Evolutionary conservation across 805 yeast genomes (phyloP), one percentile per base, ranked within the genome.

Genomic region (Scheffersomyces stipitis): DNA sequence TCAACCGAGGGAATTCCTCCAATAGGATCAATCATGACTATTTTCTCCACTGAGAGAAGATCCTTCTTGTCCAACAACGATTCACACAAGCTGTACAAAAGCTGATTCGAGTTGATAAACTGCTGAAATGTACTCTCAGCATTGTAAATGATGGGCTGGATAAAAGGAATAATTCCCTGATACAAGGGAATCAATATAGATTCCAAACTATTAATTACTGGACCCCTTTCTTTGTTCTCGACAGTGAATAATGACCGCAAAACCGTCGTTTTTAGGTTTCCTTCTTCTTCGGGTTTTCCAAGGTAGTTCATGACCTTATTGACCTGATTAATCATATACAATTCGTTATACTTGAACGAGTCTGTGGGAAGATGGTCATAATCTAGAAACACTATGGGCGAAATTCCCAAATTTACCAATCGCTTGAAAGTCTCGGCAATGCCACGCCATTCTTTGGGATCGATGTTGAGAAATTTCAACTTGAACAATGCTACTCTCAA

Each of bases 1-100:
- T 88, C 96, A 16, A 80, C 66, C 0, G 95, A 84, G 0, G 98
- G 98, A 5, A 88, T 83, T 0, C 99, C 99, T 1, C 99, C 99
- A 14, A 75, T 56, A 1, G 81, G 77, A 50, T 89, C 97, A 20
- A 93, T 66, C 44, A 82, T 80, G 5, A 91, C 76, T 18, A 91
- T 62, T 48, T 93, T 93, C 45, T 93, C 99, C 29, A 93, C 75
- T 0, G 81, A 68, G n/a, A 70, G 56, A 18, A 70, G 45, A 33
- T 64, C 63, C 30, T 54, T 41, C 14, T 52, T 41, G 3, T 53
- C 44, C 23, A 62, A 37, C 15, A 67, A 42, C 23, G 57, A 40
- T 4, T 58, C 33, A 31, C 63, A 51, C 3, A 67, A 35, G 10
- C 48, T 44, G 30, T 38, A 44, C 22, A 69, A 40, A 5, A 67